phyloP scores from a whole-genome alignment of 306 rosid genomes.

The Hippophae rhamnoides region DNA sequence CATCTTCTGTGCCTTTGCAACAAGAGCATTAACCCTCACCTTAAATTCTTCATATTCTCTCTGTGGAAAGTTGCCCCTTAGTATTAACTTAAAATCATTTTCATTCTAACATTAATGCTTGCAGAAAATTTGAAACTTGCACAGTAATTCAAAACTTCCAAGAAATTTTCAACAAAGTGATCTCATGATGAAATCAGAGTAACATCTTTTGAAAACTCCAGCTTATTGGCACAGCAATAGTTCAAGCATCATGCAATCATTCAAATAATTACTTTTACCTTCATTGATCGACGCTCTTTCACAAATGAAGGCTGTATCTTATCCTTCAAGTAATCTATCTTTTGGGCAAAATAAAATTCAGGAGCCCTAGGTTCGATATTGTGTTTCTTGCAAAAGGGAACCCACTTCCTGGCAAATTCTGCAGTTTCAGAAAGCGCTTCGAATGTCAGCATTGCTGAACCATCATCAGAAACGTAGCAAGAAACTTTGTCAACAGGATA shows the following conservation, averaged over 20 bases:
- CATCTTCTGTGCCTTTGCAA: constrained; percentile 92
- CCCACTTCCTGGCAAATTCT: constrained; percentile 97
- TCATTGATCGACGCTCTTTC: constrained; percentile 94
- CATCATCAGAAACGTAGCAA: constrained; percentile 98
- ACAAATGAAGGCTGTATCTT: constrained; percentile 96
- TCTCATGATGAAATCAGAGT: neutral
- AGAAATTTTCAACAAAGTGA: neutral
- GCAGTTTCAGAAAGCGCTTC: constrained; percentile 98
- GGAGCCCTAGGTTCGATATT: constrained; percentile 97
- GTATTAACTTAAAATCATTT: neutral
- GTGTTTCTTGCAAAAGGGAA: constrained; percentile 95
- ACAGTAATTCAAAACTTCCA: neutral
- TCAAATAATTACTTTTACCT: constrained; percentile 33
- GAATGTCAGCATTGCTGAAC: constrained; percentile 97
- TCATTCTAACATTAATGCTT: neutral
- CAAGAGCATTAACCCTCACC: constrained; percentile 79
- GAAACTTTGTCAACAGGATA: constrained; percentile 99
- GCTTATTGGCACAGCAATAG: constrained; percentile 7
- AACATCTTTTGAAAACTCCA: neutral
- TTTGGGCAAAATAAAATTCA: constrained; percentile 87
- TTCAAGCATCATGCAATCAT: constrained; percentile 4
- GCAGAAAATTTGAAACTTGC: neutral
- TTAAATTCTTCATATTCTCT: constrained; percentile 98
- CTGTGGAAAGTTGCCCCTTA: constrained; percentile 26
- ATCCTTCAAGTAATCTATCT: constrained; percentile 97